Evolutionary conservation across 169 alveolate species (phyloP).

Genomic region (Neospora caninum): DNA sequence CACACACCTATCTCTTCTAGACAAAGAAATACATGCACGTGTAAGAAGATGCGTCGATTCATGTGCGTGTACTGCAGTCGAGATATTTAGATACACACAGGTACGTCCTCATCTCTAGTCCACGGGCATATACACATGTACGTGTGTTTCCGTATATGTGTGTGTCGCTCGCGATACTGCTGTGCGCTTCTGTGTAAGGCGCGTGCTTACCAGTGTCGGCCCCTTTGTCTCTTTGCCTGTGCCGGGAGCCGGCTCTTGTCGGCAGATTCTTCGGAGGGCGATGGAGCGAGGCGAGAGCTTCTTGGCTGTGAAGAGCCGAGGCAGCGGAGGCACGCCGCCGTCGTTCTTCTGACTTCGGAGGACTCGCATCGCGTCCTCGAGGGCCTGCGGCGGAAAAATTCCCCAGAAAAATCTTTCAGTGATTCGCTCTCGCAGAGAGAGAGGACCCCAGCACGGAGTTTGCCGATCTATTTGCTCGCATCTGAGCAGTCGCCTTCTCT

Average conservation of each 20-base stretch:
- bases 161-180: neutral
- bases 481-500: too few species aligned
- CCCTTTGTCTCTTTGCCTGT: neutral
- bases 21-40: neutral
- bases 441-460: too few species aligned
- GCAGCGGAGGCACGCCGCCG: slow-evolving; percentile 21
- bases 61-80: neutral
- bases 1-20: neutral
- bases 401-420: too few species aligned
- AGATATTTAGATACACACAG: neutral
- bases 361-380: neutral
- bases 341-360: neutral
- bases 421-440: too few species aligned
- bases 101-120: neutral
- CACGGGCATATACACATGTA: neutral
- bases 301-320: slow-evolving; percentile 28
- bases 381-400: neutral
- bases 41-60: neutral
- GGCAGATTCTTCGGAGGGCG: slow-evolving; percentile 37
- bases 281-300: neutral
- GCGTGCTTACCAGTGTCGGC: neutral
- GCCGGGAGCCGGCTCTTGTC: neutral
- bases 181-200: neutral
- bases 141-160: neutral
- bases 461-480: too few species aligned